Evolutionary conservation across 2,329 filamentous ascomycete species (phyloP), one percentile per base, ranked within the genome.

Genomic region (Stemphylium beticola): DNA sequence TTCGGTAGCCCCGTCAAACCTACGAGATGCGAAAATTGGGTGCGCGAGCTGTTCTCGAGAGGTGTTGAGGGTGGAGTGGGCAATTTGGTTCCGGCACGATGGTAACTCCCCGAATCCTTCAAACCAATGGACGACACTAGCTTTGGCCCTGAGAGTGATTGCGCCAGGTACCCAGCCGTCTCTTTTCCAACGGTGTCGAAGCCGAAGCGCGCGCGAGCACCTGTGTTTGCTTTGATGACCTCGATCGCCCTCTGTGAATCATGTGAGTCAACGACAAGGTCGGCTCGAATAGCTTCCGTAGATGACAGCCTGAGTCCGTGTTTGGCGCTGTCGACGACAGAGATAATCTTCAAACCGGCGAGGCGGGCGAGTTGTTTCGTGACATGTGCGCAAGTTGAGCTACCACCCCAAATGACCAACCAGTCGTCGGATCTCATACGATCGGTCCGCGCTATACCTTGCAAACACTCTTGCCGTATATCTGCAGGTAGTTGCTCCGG

Each of bases 381-480:
- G 6, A 90, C 78, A 58, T 86, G 83, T 0, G 88, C 89, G 1
- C 87, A 90, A 0, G 87, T 90, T 0, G 87, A 89, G 1, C 87
- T 91, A 7, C 72, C 89, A 52, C 89, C 89, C 89, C 89, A 92
- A 41, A 92, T 84, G 1, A 85, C 85, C 34, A 92, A 75, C 84
- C 87, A 92, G 55, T 92, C 89, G 0, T 87, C 88, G 0, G 74
- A 62, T 37, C 78, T 77, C 1, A 86, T 82, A 8, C 86, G 77
- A 58, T 90, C 86, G 0, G 71, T 64, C 1, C 76, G 66, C 0
- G 68, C 60, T 5, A 88, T 84, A 0, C 82, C 80, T 0, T 79
- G 69, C n/a, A 89, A 79, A 51, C 86, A 87, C 68, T 92, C 89
- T 4, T 79, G 69, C 2, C 81, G 74, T 6, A 91, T 83, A 65